Conservation (phyloP, 805 yeast genomes). For the Candida sanyiensis region DNA sequence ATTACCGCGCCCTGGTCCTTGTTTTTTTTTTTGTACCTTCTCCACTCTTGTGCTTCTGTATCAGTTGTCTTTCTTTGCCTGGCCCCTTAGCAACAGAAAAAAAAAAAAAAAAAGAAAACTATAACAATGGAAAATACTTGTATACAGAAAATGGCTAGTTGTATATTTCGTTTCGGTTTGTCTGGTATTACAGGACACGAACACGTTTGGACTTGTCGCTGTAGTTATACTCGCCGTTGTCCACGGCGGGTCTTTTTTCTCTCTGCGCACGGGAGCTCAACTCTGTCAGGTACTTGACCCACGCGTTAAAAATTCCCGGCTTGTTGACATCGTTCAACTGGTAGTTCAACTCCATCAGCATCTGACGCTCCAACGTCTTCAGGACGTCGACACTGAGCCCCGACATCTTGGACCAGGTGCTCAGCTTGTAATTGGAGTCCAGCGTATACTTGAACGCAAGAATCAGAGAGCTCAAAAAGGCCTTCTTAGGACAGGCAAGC, state of each 20-base stretch:
- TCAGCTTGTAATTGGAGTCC: conserved; percentile 64
- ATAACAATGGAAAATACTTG: no score
- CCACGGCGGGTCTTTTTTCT: neutral
- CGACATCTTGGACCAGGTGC: conserved; percentile 69
- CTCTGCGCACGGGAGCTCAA: neutral
- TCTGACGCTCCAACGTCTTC: conserved; percentile 44
- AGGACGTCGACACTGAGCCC: conserved; percentile 53
- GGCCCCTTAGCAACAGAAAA: no score
- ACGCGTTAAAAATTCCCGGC: conserved; percentile 4
- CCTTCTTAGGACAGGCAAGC: conserved; percentile 51
- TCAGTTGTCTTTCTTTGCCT: no score
- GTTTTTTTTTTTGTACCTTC: no score
- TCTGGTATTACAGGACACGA: no score
- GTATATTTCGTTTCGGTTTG: no score
- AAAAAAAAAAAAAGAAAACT: no score
- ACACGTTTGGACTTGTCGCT: no score
- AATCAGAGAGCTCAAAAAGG: conserved; percentile 62
- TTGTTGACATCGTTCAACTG: conserved; percentile 33
- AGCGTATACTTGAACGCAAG: conserved; percentile 68
- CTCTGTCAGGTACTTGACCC: conserved; percentile 1
- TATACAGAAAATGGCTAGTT: no score
- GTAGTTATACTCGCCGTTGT: neutral
- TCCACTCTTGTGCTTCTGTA: no score
- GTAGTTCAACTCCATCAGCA: conserved; percentile 52
- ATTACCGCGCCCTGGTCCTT: no score